Conservation (phyloP, 164 flowering plant species). For the Stephania japonica region DNA sequence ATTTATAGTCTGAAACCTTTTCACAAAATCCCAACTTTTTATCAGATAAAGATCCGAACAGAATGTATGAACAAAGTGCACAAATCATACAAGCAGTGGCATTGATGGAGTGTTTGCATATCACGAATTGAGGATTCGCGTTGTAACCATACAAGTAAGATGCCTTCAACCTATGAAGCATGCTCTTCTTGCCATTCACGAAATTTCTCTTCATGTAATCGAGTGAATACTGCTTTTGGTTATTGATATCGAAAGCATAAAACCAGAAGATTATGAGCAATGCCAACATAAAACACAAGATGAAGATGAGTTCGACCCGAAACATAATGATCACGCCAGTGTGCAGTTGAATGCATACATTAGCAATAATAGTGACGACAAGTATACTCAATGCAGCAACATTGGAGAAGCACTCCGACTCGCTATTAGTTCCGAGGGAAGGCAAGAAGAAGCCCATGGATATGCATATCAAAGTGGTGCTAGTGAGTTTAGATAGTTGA, state of each 20-base stretch:
- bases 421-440: neutral
- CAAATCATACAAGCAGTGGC: neutral
- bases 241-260: neutral
- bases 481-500: conserved; percentile 1
- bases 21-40: too few species aligned
- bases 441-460: conserved; percentile 3
- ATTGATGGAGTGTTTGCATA: neutral
- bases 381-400: conserved; percentile 2
- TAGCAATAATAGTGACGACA: conserved; percentile 1
- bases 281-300: conserved; percentile 1
- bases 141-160: too few species aligned
- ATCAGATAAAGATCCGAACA: neutral
- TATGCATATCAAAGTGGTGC: neutral
- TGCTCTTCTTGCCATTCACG: too few species aligned
- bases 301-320: neutral
- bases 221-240: neutral
- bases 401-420: neutral
- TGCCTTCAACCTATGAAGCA: too few species aligned
- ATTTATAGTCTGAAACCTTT: neutral
- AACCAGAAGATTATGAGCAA: neutral
- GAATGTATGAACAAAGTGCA: neutral
- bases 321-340: neutral
- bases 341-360: neutral
- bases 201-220: too few species aligned
- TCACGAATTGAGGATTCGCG: neutral